Evolutionary conservation across 202 grass and related monocot species (phyloP).

Genomic region (Cymbopogon flexuosus): DNA sequence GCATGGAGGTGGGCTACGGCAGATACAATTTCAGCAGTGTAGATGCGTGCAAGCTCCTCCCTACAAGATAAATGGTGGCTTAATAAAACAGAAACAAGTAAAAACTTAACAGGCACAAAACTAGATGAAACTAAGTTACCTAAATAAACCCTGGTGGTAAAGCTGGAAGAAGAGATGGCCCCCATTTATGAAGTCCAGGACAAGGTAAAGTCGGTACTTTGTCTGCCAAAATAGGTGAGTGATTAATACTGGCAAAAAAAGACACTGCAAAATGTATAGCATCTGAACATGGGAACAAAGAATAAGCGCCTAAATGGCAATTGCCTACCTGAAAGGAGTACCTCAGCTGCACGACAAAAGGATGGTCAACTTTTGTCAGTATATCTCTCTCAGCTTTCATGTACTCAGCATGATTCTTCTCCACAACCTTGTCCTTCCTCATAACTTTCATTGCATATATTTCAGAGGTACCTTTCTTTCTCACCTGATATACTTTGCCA

Average conservation of each 20-base stretch:
- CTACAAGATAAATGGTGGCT: slow-evolving; percentile 35
- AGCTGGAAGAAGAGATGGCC: slow-evolving; percentile 99
- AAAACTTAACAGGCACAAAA: slow-evolving; percentile 2
- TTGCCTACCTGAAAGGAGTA: slow-evolving; percentile 86
- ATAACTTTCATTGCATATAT: slow-evolving; percentile 99
- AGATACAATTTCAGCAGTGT: slow-evolving; percentile 90
- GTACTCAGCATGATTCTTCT: slow-evolving; percentile 98
- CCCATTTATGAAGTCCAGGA: slow-evolving; percentile 92
- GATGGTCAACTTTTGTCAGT: slow-evolving; percentile 93
- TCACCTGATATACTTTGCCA: slow-evolving; percentile 98
- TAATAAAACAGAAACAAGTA: slow-evolving; percentile 21
- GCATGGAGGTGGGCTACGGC: slow-evolving; percentile 85
- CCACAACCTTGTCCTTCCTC: slow-evolving; percentile 96
- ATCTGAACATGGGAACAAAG: slow-evolving; percentile 15
- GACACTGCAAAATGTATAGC: neutral
- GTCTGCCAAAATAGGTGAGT: slow-evolving; percentile 48
- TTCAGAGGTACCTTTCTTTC: slow-evolving; percentile 80
- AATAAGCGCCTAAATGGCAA: slow-evolving; percentile 10
- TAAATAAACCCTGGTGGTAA: slow-evolving; percentile 95
- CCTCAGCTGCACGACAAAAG: slow-evolving; percentile 93
- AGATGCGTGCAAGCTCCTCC: slow-evolving; percentile 85
- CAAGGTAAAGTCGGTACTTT: slow-evolving; percentile 88
- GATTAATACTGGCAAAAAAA: slow-evolving; percentile 30
- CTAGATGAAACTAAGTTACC: slow-evolving; percentile 41
- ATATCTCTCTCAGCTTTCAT: slow-evolving; percentile 99